phyloP scores from a whole-genome alignment of 2,329 filamentous ascomycete species.

The Dactylellina cionopaga region DNA sequence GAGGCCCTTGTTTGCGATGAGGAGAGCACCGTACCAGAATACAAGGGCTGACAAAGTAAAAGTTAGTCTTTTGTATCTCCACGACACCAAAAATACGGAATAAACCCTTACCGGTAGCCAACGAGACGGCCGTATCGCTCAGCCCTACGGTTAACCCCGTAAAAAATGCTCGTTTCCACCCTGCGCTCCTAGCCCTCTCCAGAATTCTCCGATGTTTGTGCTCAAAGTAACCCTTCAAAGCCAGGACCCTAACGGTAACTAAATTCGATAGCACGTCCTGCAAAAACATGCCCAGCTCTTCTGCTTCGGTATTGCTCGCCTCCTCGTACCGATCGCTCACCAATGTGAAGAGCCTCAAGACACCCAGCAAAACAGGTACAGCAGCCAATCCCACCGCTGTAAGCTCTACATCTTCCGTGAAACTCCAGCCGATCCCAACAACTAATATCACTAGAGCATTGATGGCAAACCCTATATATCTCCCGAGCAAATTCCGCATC shows the following conservation, averaged over 20 bases:
- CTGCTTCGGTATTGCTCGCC: constrained; percentile 71
- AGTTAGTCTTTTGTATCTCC: not conserved
- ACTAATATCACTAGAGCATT: constrained; percentile 74
- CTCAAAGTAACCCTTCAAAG: constrained; percentile 76
- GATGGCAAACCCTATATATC: constrained; percentile 77
- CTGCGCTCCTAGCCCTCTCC: constrained; percentile 68
- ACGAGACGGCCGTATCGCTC: constrained; percentile 76
- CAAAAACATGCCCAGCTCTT: constrained; percentile 71
- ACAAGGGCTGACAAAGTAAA: constrained; percentile 68
- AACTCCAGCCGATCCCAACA: constrained; percentile 78
- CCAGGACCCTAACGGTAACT: constrained; percentile 78
- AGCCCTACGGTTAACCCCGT: constrained; percentile 79
- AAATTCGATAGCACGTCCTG: constrained; percentile 82
- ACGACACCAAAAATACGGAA: too few species aligned
- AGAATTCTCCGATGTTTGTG: constrained; percentile 70
- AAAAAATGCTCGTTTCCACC: constrained; percentile 73
- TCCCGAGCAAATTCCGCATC: constrained; percentile 81
- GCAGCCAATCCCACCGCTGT: constrained; percentile 78
- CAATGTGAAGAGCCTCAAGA: constrained; percentile 73
- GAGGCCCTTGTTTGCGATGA: constrained; percentile 67
- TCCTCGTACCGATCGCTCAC: constrained; percentile 78
- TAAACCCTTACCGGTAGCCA: constrained; percentile 71
- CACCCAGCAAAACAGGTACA: constrained; percentile 73
- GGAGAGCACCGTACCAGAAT: constrained; percentile 80
- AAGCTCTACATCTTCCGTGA: constrained; percentile 79